Percentiles rank a stretch among this genome's conserved stretches.
Evolutionary conservation across 2,329 filamentous ascomycete species (phyloP).

Genomic region (Xylariaceae sp.): DNA sequence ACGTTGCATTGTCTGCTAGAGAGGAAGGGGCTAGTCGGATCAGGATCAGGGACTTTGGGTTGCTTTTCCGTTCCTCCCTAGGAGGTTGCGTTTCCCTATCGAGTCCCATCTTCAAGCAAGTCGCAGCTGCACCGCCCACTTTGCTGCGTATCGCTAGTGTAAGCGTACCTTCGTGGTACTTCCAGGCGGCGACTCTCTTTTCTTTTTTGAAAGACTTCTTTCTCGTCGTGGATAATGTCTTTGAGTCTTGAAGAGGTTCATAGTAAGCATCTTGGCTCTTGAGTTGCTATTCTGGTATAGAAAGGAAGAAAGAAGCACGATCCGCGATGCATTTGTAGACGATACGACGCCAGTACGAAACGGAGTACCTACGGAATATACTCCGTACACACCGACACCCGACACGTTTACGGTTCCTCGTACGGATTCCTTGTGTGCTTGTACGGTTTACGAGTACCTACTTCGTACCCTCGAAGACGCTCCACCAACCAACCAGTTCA

Average conservation of each 20-base stretch:
- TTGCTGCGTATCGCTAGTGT: not conserved
- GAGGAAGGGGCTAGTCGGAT: not conserved
- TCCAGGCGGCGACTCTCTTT: not conserved
- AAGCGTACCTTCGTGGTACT: not conserved
- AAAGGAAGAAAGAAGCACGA: not conserved
- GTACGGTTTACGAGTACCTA: too few relatives aligned
- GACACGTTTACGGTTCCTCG: not conserved
- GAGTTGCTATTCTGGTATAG: not conserved
- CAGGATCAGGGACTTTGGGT: too few relatives aligned
- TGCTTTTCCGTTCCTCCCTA: too few relatives aligned
- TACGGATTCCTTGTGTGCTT: too few relatives aligned
- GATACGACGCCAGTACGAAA: not conserved
- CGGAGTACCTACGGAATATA: not conserved
- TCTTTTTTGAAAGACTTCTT: not conserved
- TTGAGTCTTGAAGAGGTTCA: not conserved
- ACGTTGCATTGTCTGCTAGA: not conserved
- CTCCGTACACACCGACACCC: not conserved
- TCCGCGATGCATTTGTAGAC: not conserved
- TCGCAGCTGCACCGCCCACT: too few relatives aligned
- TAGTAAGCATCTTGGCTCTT: not conserved
- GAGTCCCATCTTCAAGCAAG: too few relatives aligned
- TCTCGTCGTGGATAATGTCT: not conserved
- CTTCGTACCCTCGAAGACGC: not conserved
- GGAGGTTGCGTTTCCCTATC: too few relatives aligned
- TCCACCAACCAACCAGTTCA: conserved; percentile 15